phyloP scores from a whole-genome alignment of 768 basidiomycete genomes.

The Roridomyces roridus region DNA sequence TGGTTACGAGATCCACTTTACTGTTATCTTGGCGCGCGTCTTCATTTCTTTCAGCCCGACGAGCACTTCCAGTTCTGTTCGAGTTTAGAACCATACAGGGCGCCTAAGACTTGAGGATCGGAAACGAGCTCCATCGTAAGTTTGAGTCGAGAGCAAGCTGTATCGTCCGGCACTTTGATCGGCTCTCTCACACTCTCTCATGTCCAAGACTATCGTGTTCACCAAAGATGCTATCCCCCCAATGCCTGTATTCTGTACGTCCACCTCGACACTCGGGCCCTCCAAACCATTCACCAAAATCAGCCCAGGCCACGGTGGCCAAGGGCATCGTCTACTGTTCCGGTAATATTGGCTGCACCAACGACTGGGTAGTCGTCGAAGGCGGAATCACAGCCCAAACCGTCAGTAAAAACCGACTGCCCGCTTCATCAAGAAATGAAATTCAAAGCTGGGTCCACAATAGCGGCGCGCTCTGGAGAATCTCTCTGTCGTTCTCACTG shows the following conservation, averaged over 20 bases:
- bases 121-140: too few relatives aligned
- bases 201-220: conserved; percentile 25
- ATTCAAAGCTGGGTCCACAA: neutral
- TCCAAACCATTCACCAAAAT: neutral
- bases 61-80: too few relatives aligned
- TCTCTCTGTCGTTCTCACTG: conserved; percentile 45
- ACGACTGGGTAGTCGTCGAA: conserved; percentile 39
- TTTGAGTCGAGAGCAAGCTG: too few relatives aligned
- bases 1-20: too few relatives aligned
- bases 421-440: neutral
- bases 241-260: conserved; percentile 21
- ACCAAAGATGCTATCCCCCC: conserved; percentile 23
- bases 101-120: too few relatives aligned
- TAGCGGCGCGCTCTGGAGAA: conserved; percentile 47
- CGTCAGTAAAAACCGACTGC: conserved; percentile 26
- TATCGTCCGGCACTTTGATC: too few relatives aligned
- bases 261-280: neutral
- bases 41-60: too few relatives aligned
- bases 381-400: conserved; percentile 43
- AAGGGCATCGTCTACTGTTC: conserved; percentile 42
- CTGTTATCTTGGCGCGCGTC: too few relatives aligned
- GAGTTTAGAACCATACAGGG: too few relatives aligned
- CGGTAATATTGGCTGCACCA: conserved; percentile 44
- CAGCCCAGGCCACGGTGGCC: conserved; percentile 48
- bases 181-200: too few relatives aligned